Evolutionary conservation across 2,329 filamentous ascomycete genomes (phyloP).

Genomic region (Monilinia vaccinii-corymbosi): DNA sequence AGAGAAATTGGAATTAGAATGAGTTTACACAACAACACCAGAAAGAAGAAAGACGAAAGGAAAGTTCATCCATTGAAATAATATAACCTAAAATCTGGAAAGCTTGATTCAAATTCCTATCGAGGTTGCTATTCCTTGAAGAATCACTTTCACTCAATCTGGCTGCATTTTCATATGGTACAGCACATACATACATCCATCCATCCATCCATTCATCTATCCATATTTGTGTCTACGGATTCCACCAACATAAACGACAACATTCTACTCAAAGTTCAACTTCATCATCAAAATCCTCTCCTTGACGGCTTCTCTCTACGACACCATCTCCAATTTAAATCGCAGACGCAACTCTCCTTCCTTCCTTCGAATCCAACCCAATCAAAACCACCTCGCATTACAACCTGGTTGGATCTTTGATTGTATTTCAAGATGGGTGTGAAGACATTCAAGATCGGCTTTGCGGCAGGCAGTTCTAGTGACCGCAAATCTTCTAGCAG

Average conservation of each 20-base stretch:
- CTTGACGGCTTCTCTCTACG: not conserved
- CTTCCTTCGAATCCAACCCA: not conserved
- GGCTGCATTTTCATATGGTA: not conserved
- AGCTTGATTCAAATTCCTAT: not conserved
- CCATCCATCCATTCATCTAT: not conserved
- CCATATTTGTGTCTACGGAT: not conserved
- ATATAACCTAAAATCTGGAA: not conserved
- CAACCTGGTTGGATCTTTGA: not conserved
- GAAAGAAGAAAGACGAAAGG: too few species aligned
- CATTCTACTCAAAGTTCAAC: not conserved
- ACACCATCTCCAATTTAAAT: not conserved
- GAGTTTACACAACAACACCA: not conserved
- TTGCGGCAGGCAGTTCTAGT: conserved; percentile 7
- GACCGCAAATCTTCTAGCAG: conserved; percentile 6
- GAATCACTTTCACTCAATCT: not conserved
- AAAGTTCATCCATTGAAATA: not conserved
- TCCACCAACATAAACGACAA: not conserved
- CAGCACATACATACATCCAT: not conserved
- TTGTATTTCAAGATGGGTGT: conserved; percentile 16
- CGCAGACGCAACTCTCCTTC: not conserved
- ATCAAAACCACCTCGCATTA: not conserved
- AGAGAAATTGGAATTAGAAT: not conserved
- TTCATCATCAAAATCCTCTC: not conserved
- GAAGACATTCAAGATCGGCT: conserved; percentile 23
- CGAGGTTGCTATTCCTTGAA: not conserved